Conservation (phyloP, 305 asterid genomes). For the Fraxinus nigra region DNA sequence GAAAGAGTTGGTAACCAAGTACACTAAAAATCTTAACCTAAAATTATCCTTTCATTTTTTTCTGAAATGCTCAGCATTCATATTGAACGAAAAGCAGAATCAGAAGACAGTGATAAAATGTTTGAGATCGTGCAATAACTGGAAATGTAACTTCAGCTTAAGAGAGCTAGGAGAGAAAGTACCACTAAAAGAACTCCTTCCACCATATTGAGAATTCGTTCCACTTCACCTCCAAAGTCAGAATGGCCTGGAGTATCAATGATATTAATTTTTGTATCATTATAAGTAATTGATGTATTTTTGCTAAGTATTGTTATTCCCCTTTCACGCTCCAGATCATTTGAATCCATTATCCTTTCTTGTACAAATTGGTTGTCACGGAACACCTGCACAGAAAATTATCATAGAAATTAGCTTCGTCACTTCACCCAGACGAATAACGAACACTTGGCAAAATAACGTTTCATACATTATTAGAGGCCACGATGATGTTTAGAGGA, state of each 20-base stretch:
- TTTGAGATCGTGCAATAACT: background rate
- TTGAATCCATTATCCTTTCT: conserved; percentile 98
- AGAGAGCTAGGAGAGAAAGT: conserved; percentile 14
- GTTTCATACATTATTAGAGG: background rate
- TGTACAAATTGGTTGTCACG: conserved; percentile 91
- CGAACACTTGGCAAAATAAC: background rate
- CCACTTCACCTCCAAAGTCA: conserved; percentile 99
- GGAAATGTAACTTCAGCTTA: background rate
- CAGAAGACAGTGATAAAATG: background rate
- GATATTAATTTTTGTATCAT: conserved; percentile 88
- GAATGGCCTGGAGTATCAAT: conserved; percentile 99
- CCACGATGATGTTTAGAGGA: background rate
- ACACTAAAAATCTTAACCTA: background rate
- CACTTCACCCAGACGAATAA: background rate
- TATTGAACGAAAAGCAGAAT: background rate
- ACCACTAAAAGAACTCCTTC: conserved; percentile 99
- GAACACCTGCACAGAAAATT: conserved; percentile 65
- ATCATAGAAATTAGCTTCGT: conserved; percentile 6
- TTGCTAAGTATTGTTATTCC: conserved; percentile 98
- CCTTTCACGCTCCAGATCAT: conserved; percentile 97
- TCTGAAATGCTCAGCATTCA: background rate
- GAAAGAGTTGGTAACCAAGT: background rate
- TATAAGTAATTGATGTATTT: conserved; percentile 85
- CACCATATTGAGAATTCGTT: conserved; percentile 98
- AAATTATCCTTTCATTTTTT: background rate